Evolutionary conservation across 129 eudicot genomes (phyloP).

Genomic region (Dittrichia graveolens): DNA sequence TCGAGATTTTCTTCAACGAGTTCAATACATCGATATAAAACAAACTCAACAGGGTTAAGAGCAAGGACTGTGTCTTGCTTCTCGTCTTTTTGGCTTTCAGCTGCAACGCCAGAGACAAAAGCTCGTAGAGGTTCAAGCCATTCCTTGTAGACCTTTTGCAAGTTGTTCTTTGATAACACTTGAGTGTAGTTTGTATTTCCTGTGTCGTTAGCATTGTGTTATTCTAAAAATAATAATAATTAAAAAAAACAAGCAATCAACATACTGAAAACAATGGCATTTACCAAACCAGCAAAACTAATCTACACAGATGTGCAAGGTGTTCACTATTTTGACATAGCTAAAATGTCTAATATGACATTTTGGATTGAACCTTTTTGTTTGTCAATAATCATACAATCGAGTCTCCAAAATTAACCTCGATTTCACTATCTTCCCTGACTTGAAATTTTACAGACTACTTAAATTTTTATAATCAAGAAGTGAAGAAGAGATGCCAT

Average conservation of each 20-base stretch:
- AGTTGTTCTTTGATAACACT: conserved; percentile 56
- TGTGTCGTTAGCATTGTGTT: conserved; percentile 37
- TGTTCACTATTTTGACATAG: no score
- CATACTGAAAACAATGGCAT: neutral
- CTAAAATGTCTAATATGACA: no score
- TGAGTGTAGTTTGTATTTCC: conserved; percentile 78
- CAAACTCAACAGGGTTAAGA: conserved; percentile 81
- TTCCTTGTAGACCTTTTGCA: conserved; percentile 66
- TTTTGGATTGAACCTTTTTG: no score
- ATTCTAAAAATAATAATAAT: neutral
- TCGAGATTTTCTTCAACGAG: conserved; percentile 81
- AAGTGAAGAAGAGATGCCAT: no score
- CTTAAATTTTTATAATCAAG: no score
- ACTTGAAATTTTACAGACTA: no score
- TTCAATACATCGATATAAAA: conserved; percentile 82
- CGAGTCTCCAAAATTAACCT: no score
- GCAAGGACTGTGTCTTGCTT: conserved; percentile 54
- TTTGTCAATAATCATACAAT: no score
- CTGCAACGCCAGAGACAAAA: conserved; percentile 51
- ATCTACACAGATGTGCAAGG: no score
- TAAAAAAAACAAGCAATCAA: neutral
- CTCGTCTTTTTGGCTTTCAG: conserved; percentile 45
- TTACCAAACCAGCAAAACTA: neutral
- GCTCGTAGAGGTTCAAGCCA: conserved; percentile 84
- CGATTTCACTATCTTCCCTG: no score